These are phyloP conservation scores for Calonectria hawksworthii DNA, from an alignment of 2,329 filamentous ascomycete genomes.

Conservation along the genomic window DNA sequence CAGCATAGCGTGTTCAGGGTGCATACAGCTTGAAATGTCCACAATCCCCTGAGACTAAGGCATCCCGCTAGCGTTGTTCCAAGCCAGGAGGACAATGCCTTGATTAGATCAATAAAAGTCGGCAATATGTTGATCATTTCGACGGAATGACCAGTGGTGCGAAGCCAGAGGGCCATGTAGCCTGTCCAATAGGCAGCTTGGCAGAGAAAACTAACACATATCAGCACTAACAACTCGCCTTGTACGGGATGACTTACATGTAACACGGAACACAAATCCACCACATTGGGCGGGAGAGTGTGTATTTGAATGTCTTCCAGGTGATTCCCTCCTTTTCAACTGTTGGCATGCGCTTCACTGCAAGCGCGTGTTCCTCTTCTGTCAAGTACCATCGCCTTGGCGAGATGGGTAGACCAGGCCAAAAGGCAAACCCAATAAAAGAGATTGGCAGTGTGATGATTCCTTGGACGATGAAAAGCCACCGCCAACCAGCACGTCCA, in stretches of 20 bases:
- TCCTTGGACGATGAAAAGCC: slow-evolving; percentile 52
- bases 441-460: slow-evolving; percentile 50
- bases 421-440: slow-evolving; percentile 46
- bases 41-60: slow-evolving; percentile 45
- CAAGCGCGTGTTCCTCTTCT: slow-evolving; percentile 37
- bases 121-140: slow-evolving; percentile 47
- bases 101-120: slow-evolving; percentile 45
- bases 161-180: slow-evolving; percentile 49
- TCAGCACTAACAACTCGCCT: slow-evolving; percentile 24
- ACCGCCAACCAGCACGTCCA: slow-evolving; percentile 62
- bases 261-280: slow-evolving; percentile 44
- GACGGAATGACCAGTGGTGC: slow-evolving; percentile 38
- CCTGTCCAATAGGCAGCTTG: slow-evolving; percentile 44
- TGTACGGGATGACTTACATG: slow-evolving; percentile 30
- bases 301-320: slow-evolving; percentile 43
- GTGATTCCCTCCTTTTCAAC: slow-evolving; percentile 41
- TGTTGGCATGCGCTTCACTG: slow-evolving; percentile 38
- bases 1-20: no score
- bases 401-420: slow-evolving; percentile 44
- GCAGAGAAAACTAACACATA: slow-evolving; percentile 33
- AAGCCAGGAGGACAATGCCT: slow-evolving; percentile 45
- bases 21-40: slow-evolving; percentile 43
- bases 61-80: slow-evolving; percentile 46
- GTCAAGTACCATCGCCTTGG: slow-evolving; percentile 43
- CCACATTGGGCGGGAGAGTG: slow-evolving; percentile 44